Base-by-base conservation (phyloP, 106 monocot species). In the Dactylorhiza incarnata region DNA sequence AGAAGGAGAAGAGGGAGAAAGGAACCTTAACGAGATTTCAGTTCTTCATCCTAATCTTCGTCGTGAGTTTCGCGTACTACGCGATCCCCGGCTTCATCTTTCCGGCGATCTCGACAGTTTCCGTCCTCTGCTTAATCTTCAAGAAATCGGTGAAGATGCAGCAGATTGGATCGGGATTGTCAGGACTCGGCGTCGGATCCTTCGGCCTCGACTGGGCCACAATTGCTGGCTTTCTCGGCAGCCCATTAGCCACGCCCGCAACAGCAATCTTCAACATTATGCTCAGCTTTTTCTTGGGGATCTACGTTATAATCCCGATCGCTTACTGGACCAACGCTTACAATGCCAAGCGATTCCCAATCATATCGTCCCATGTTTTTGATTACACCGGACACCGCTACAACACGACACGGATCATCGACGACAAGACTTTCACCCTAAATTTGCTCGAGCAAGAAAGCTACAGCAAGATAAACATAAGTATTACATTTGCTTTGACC, bases 31-130 rank as follows among this genome's bases (percentile, higher is more conserved):
- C 85, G 17, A 79, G 84, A 16, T 76, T 80, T 3, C 91, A 88
- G 43, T 90, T 87, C 73, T 87, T 90, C 58, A 17, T 87, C 11
- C 51, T 76, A 2, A 85, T 82, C 51, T 51, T 78, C 23, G 54
- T 77, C 23, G 6, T 68, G 5, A 87, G 90, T 47, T 90, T 90
- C 54, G 80, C 90, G 9, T 90, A 90, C 73, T 87, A 87, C 53
- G 45, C 73, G 1, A 37, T 90, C 26, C 90, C 90, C 6, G 78
- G 78, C 37, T 85, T 77, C 22, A 65, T 87, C 48, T 90, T 90
- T 74, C 87, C 85, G 4, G 62, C 81, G 17, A 78, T 87, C 55
- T 76, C 83, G 8, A 45, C 79, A 9, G 45, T 90, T 12, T 90
- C 90, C 0, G 15, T 83, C 12, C 69, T 79, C 5, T 91, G 91